Conservation (phyloP, 2,329 filamentous ascomycete genomes). For the Alternaria dauci region DNA sequence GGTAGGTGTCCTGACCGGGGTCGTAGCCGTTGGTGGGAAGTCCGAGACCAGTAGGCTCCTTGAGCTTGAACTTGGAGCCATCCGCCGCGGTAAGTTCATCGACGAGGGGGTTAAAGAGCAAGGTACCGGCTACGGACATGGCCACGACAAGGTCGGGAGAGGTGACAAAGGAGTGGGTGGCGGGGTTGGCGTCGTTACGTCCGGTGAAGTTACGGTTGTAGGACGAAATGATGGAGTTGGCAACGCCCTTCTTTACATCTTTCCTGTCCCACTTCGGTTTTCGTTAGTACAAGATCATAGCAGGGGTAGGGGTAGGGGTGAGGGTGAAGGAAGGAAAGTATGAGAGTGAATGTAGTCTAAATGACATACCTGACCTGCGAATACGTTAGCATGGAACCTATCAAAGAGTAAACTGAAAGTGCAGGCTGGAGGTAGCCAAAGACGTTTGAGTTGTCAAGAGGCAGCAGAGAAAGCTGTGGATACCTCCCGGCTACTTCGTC, state of each 20-base stretch:
- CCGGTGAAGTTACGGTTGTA: constrained; percentile 99
- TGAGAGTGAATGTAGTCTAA: constrained; percentile 26
- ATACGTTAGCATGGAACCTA: background rate
- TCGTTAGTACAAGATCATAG: background rate
- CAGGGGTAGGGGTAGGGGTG: background rate
- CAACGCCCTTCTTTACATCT: constrained; percentile 92
- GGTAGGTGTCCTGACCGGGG: constrained; percentile 91
- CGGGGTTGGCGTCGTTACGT: constrained; percentile 94
- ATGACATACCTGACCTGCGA: constrained; percentile 4
- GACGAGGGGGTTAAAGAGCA: constrained; percentile 94
- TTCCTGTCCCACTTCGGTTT: constrained; percentile 79
- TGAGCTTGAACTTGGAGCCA: constrained; percentile 93
- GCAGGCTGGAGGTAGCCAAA: background rate
- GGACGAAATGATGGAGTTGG: constrained; percentile 97
- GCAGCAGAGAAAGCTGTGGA: background rate
- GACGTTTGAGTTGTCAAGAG: background rate
- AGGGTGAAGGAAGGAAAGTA: constrained; percentile 49
- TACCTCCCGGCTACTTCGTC: too few species aligned
- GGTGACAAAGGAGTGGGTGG: constrained; percentile 91
- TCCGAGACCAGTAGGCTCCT: constrained; percentile 79
- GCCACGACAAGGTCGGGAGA: constrained; percentile 91
- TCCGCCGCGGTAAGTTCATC: constrained; percentile 94
- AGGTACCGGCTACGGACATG: constrained; percentile 80
- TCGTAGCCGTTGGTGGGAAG: constrained; percentile 87
- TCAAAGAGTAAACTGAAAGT: background rate